phyloP scores from a whole-genome alignment of 225 moss, liverwort and hornwort species.

The Climacium dendroides region DNA sequence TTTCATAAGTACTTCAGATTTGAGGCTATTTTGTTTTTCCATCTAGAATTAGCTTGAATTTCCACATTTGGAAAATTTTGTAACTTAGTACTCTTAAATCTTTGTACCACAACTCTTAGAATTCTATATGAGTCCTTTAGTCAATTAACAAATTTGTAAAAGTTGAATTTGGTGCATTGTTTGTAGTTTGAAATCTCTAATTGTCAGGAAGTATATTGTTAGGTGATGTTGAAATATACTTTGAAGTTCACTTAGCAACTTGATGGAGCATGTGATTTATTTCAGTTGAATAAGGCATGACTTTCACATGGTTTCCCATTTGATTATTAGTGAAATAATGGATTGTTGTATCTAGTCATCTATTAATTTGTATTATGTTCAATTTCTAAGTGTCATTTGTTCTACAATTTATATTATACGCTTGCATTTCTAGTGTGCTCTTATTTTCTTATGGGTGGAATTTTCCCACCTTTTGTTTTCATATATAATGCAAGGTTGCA shows the following conservation, averaged over 20 bases:
- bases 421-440: rapidly evolving
- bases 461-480: not conserved
- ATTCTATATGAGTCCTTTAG: no score
- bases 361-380: not conserved
- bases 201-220: no score
- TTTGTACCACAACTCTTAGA: no score
- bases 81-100: not conserved
- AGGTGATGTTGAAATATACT: no score
- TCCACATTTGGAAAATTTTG: no score
- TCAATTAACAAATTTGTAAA: no score
- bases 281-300: not conserved
- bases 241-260: no score
- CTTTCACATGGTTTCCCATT: not conserved
- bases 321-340: not conserved
- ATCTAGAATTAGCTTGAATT: no score
- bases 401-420: rapidly evolving
- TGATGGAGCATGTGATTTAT: not conserved
- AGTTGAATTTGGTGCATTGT: no score
- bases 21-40: no score
- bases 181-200: no score
- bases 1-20: no score
- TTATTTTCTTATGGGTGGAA: not conserved
- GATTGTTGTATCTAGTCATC: not conserved
- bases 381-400: not conserved
- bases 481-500: not conserved